Base-by-base conservation (phyloP, 192 early-diverging fungal genomes). In the Thamnidium elegans region DNA sequence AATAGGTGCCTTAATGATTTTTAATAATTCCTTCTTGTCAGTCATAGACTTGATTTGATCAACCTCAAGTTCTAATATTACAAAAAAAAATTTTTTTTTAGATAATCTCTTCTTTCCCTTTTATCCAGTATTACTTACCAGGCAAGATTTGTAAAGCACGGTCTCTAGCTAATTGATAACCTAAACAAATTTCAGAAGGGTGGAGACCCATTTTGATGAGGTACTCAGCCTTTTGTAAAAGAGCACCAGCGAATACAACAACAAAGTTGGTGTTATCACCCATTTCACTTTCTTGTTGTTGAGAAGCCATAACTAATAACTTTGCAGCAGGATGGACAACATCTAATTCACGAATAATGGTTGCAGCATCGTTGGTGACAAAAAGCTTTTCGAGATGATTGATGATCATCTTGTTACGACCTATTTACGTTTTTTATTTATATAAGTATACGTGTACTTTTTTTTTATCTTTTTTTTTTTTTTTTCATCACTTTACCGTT, bases 391-490 rank as follows among this genome's bases (percentile, higher is more conserved):
- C 94, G 66, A 96, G 80, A 75, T 99, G 96, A 76, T 99, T 99
- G 78, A 99, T 94, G 45, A 99, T 92, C 90, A 99, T 97, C 78
- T 99, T 99, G 82, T 99, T 99, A 67, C 95, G 91, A 36, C 92
- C 91, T 92, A 62, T 55, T 15, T 36, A 34, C 23, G 19, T 39
- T 21, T 19, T n/a, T 39, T 54, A 10, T 20, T 2, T 17, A 15
- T 45, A 6, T 30, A 39, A 39, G 36, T 39, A 9, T 9, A 39
- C 9, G 26, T 3, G 26, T 39, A 10, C 36, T 39, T 10, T 39
- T 39, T 10, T 10, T 39, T 6, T 39, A 39, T 10, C 1, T 39
- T 0, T 39, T 39, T 3, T 34, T 34, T 43, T 32, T 62, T 19
- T 14, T 42, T 63, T 21, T 63, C 21, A 8, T 31, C 50, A 34